phyloP scores from a whole-genome alignment of 139 green algal genomes.

The Haematococcus lacustris region DNA sequence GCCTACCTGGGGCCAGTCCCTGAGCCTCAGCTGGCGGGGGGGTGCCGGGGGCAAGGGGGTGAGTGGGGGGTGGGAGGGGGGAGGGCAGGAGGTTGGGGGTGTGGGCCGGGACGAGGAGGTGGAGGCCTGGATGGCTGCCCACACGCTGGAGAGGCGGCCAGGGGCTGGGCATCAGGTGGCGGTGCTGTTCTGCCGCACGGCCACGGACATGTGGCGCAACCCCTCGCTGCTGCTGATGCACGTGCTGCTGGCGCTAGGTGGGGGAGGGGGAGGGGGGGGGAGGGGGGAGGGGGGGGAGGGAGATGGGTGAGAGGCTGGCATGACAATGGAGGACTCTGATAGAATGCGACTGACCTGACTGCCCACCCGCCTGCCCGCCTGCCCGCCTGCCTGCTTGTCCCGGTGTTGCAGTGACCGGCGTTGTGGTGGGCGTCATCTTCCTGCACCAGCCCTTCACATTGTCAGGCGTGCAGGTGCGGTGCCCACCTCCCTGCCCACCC shows the following conservation, averaged over 20 bases:
- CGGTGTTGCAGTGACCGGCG: conserved; percentile 40
- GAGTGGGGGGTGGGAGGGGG: not conserved
- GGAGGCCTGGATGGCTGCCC: not conserved
- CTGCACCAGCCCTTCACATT: conserved; percentile 27
- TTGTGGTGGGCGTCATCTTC: conserved; percentile 70
- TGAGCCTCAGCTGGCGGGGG: conserved; percentile 11
- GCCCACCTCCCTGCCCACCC: not conserved
- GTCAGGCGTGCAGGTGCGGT: conserved; percentile 7
- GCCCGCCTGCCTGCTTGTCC: conserved; percentile 55
- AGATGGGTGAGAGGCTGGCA: conserved; percentile 50
- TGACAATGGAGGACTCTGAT: conserved; percentile 24
- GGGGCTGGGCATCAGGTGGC: not conserved
- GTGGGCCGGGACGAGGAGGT: not conserved
- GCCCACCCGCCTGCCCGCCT: conserved; percentile 36
- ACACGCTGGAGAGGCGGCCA: not conserved
- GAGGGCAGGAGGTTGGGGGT: not conserved
- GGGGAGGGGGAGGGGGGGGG: too few relatives aligned
- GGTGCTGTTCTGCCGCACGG: conserved; percentile 17
- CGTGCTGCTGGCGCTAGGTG: conserved; percentile 32
- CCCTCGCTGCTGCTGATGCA: conserved; percentile 62
- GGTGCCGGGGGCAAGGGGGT: not conserved
- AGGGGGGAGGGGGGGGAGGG: conserved; percentile 7
- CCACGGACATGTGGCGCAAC: conserved; percentile 41
- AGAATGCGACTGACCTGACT: not conserved
- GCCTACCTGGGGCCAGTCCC: too few relatives aligned